Percentiles rank a stretch among this genome's conserved stretches.
Evolutionary conservation across 768 basidiomycete species (phyloP).

Genomic region (Agrocybe chaxingu): DNA sequence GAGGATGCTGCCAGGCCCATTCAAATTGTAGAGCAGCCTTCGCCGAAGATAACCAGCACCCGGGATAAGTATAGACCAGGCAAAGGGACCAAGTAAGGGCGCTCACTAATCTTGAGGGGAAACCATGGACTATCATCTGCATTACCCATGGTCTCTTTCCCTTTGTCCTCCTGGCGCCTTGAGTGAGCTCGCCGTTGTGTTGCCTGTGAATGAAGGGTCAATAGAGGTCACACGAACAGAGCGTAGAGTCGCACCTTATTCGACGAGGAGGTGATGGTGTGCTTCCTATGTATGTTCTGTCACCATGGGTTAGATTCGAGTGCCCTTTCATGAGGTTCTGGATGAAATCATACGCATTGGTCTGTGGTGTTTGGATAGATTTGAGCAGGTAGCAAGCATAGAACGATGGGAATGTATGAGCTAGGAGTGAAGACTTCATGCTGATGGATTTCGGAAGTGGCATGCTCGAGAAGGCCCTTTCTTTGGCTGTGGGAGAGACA

Average conservation of each 20-base stretch:
- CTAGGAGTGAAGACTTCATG: constrained; percentile 14
- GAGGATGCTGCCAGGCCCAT: constrained; percentile 85
- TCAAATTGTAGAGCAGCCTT: constrained; percentile 77
- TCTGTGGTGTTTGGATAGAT: constrained; percentile 52
- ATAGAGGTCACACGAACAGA: neutral
- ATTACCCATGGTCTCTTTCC: constrained; percentile 71
- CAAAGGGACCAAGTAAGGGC: neutral
- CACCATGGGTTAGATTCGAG: constrained; percentile 5
- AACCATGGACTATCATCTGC: constrained; percentile 84
- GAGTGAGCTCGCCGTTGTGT: constrained; percentile 75
- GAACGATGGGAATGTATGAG: constrained; percentile 51
- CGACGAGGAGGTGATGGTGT: constrained; percentile 65
- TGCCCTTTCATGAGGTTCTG: neutral
- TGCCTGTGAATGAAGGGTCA: constrained; percentile 41
- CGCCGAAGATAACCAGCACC: neutral
- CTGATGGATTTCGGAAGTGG: constrained; percentile 1
- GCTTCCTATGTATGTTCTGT: constrained; percentile 74
- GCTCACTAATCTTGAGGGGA: constrained; percentile 61
- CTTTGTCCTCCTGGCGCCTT: constrained; percentile 68
- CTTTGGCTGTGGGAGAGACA: too few species aligned
- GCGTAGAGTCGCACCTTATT: constrained; percentile 43
- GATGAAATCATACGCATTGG: constrained; percentile 33
- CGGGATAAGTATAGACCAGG: neutral
- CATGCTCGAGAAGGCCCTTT: neutral
- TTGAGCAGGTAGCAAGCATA: constrained; percentile 85